phyloP scores from a whole-genome alignment of 805 yeast genomes.

The Nakazawaea pomicola region DNA sequence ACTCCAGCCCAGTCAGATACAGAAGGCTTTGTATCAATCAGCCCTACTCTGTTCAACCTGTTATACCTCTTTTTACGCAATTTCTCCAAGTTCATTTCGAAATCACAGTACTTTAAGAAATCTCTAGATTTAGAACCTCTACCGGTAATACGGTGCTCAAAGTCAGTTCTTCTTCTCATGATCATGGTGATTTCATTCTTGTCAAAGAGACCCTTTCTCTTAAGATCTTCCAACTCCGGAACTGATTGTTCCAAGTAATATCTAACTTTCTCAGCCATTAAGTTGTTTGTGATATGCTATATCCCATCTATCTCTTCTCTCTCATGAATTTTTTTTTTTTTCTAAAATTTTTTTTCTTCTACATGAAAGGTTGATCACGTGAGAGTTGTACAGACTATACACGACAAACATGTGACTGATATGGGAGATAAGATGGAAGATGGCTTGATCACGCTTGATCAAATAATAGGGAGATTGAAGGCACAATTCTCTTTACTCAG shows the following conservation, averaged over 20 bases:
- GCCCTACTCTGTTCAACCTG: constrained; percentile 51
- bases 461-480: too few species aligned
- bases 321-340: neutral
- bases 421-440: too few species aligned
- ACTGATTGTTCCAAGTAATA: constrained; percentile 64
- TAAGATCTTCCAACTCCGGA: constrained; percentile 88
- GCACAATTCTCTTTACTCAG: too few species aligned
- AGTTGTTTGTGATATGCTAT: too few species aligned
- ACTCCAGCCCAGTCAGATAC: constrained; percentile 85
- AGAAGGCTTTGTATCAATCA: constrained; percentile 56
- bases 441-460: too few species aligned
- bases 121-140: constrained; percentile 78
- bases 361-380: too few species aligned
- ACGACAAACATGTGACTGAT: too few species aligned
- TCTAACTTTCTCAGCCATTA: constrained; percentile 40
- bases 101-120: constrained; percentile 71
- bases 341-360: constrained; percentile 1
- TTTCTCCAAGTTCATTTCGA: constrained; percentile 74
- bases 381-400: too few species aligned
- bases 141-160: constrained; percentile 83
- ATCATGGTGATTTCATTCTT: constrained; percentile 78
- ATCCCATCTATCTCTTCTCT: neutral
- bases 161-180: constrained; percentile 92
- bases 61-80: constrained; percentile 66
- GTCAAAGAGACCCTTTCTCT: constrained; percentile 73